These are phyloP conservation scores for Thalassiosira hispida DNA, from an alignment of 352 stramenopile genomes.

Conservation along the genomic window DNA sequence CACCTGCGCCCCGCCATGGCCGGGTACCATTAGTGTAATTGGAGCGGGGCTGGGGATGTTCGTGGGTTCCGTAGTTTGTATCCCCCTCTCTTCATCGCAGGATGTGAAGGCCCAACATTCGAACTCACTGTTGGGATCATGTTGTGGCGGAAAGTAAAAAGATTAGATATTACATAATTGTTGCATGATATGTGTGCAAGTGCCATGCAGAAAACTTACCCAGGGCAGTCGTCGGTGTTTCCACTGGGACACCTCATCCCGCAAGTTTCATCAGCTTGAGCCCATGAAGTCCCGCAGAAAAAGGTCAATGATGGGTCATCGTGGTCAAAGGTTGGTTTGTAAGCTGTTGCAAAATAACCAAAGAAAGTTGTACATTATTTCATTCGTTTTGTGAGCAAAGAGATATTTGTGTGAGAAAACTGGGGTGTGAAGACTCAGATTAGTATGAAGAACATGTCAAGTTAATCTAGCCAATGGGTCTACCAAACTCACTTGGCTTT, in stretches of 20 bases:
- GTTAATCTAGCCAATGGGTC: too few relatives aligned
- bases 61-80: conserved; percentile 42
- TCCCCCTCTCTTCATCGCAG: conserved; percentile 53
- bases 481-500: conserved; percentile 48
- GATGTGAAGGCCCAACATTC: conserved; percentile 68
- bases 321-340: conserved; percentile 45
- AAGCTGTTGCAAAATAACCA: conserved; percentile 6
- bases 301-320: conserved; percentile 48
- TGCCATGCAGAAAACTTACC: conserved; percentile 23
- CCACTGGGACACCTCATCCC: conserved; percentile 70
- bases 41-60: conserved; percentile 23
- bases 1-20: conserved; percentile 54
- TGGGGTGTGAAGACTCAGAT: too few relatives aligned
- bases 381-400: too few relatives aligned
- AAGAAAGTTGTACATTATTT: neutral
- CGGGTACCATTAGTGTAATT: conserved; percentile 49
- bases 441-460: too few relatives aligned
- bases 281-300: conserved; percentile 80
- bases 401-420: too few relatives aligned
- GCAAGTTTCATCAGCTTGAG: conserved; percentile 78
- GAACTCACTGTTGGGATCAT: conserved; percentile 29
- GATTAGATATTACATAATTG: neutral
- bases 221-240: conserved; percentile 68
- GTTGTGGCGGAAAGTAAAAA: neutral
- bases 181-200: neutral